Evolutionary conservation across 2,329 filamentous ascomycete genomes (phyloP).

Genomic region (Sporothrix luriei): DNA sequence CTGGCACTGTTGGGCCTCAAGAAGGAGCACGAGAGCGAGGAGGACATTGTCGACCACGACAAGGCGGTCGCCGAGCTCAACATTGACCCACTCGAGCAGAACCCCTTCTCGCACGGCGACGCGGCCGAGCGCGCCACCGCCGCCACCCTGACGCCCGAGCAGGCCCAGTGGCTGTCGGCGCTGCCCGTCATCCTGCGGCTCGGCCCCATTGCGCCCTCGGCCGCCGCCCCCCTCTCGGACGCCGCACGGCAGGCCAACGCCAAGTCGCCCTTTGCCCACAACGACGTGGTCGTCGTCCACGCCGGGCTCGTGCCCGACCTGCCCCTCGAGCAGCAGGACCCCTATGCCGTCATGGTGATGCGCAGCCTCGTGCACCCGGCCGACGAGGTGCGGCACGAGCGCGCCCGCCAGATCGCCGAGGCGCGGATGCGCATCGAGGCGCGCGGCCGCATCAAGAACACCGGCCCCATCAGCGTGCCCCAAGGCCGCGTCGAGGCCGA

Average conservation of each 20-base stretch:
- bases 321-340: conserved; percentile 69
- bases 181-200: conserved; percentile 79
- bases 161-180: conserved; percentile 68
- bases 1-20: conserved; percentile 6
- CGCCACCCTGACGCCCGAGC: conserved; percentile 56
- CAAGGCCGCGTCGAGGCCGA: conserved; percentile 35
- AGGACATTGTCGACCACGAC: conserved; percentile 32
- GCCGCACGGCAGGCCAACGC: conserved; percentile 2
- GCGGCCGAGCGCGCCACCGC: conserved; percentile 57
- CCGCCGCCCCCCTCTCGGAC: conserved; percentile 45
- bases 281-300: conserved; percentile 74
- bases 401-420: conserved; percentile 44
- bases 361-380: conserved; percentile 68
- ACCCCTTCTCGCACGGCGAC: conserved; percentile 43
- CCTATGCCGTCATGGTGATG: conserved; percentile 90
- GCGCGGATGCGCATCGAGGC: conserved; percentile 39
- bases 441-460: conserved; percentile 32
- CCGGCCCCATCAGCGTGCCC: conserved; percentile 33
- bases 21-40: conserved; percentile 27
- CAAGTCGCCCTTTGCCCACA: conserved; percentile 36
- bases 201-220: conserved; percentile 53
- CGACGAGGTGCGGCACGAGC: conserved; percentile 53
- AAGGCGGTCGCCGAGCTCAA: conserved; percentile 25
- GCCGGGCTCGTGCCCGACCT: conserved; percentile 81
- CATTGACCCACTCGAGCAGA: conserved; percentile 30